Base-by-base conservation (phyloP, 1,284 basidiomycete genomes). In the Testicularia cyperi region DNA sequence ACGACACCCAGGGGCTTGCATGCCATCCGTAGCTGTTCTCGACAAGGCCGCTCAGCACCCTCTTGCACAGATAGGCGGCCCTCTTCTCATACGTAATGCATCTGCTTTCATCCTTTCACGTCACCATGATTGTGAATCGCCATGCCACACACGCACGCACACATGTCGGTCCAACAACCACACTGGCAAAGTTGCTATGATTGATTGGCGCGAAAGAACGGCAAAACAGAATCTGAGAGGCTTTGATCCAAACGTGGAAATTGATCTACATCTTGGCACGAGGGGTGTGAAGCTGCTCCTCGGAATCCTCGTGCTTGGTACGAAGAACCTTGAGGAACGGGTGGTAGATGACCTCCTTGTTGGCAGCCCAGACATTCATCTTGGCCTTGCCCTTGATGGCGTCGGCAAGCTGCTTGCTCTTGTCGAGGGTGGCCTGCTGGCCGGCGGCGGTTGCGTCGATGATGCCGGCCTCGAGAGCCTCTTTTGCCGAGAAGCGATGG, bases 401-500 rank as follows among this genome's bases (percentile, higher is more conserved):
- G 22, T 71, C 55, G 1, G 78, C 81, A 5, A 81, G 44, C 54
- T 78, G 75, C 2, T 75, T 41, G 3, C 81, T 79, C 12, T 61
- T 65, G 7, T 72, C 78, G 16, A 91, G 67, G 4, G 92, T 81
- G 33, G 82, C 80, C 19, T 71, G 62, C 80, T 83, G 40, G 79
- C 79, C 19, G 84, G 87, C 34, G 87, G 72, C 52, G 83, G 80
- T 72, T 0, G 38, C 39, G 34, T 95, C 91, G 18, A 95, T 78
- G 9, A 95, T 77, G 5, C 87, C 86, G 14, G 80, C 80, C 9
- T 81, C 75, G 5, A 85, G 78, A 1, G 88, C 86, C 74, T 94
- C 89, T 12, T 78, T 62, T 6, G 90, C 85, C 1, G 85, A 84
- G 78, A 90, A 92, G 29, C 88, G 83, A 66, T 89, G 83, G 1